Evolutionary conservation across 2,329 filamentous ascomycete genomes (phyloP).

Genomic region (Eurotiales sp.): DNA sequence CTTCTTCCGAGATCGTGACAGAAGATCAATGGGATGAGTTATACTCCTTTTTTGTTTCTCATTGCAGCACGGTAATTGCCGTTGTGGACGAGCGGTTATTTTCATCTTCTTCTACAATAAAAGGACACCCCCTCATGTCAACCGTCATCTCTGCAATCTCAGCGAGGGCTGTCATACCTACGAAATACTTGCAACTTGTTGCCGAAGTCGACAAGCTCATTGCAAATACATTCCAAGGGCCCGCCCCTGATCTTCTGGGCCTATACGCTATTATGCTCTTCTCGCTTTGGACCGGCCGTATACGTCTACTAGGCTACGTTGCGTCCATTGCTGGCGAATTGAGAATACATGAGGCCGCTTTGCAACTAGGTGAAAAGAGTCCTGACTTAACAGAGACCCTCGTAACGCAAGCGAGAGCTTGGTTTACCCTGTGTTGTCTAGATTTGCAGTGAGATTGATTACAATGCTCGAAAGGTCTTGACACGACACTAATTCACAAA

Average conservation of each 20-base stretch:
- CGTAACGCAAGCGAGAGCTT: constrained; percentile 1
- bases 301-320: background rate
- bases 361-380: background rate
- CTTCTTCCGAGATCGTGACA: background rate
- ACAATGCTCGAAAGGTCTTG: background rate
- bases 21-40: background rate
- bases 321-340: background rate
- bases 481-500: background rate
- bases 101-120: background rate
- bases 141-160: constrained; percentile 1
- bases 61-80: background rate
- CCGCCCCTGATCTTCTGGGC: background rate
- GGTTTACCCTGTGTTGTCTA: background rate
- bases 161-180: background rate
- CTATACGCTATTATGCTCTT: background rate
- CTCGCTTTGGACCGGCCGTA: background rate
- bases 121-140: background rate
- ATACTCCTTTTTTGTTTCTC: background rate
- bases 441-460: background rate
- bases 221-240: background rate
- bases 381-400: background rate
- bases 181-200: background rate
- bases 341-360: constrained; percentile 1
- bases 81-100: background rate
- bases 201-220: background rate